Conservation (phyloP, 2,329 filamentous ascomycete species). For the Colletotrichum sp. region DNA sequence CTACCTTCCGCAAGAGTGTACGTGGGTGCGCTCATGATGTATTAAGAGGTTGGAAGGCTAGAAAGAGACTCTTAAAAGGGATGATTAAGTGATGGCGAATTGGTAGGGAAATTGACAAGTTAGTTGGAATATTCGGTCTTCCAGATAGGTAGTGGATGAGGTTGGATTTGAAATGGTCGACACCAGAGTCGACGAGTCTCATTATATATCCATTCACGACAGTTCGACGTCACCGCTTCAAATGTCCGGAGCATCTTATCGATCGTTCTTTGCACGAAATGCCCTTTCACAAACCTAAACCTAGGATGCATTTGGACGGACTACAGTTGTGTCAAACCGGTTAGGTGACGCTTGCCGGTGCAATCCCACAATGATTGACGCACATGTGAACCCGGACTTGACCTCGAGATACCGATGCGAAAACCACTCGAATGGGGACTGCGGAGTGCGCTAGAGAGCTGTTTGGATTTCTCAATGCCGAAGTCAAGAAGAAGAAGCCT, state of each 20-base stretch:
- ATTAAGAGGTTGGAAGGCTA: accelerated
- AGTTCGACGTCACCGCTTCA: too few relatives aligned
- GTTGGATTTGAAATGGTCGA: too few relatives aligned
- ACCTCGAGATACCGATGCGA: neutral
- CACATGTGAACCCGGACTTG: neutral
- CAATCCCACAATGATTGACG: neutral
- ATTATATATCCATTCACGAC: too few relatives aligned
- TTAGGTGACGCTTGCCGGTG: neutral
- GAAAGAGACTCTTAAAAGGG: too few relatives aligned
- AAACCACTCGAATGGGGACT: neutral
- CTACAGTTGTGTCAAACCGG: neutral
- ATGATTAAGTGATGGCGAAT: accelerated
- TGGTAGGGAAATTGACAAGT: too few relatives aligned
- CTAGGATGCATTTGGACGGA: neutral
- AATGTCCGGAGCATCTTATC: accelerated
- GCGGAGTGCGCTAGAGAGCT: neutral
- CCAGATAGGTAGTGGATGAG: too few relatives aligned
- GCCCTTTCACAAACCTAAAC: too few relatives aligned
- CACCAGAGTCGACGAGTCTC: too few relatives aligned
- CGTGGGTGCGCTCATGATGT: conserved; percentile 12
- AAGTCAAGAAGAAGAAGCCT: neutral
- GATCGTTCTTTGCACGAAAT: accelerated
- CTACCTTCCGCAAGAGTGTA: conserved; percentile 34
- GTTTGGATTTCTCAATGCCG: neutral
- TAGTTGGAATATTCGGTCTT: too few relatives aligned